Percentiles rank a stretch among this genome's conserved stretches.
These are phyloP conservation scores for Pseudohalonectria lignicola DNA, from an alignment of 2,329 filamentous ascomycete species.

Conservation along the genomic window DNA sequence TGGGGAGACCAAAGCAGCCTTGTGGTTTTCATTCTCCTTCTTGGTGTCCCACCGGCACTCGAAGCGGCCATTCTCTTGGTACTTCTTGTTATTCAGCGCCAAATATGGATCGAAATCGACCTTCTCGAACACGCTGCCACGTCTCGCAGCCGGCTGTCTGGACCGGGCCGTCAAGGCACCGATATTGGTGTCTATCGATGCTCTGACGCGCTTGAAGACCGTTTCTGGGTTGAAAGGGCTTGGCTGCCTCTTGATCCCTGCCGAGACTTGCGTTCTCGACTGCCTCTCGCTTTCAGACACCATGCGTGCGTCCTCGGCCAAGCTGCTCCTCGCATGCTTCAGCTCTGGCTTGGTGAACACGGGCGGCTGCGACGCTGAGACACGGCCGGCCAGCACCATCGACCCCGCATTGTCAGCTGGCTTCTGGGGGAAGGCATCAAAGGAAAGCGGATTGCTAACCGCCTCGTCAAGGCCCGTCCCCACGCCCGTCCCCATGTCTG, in stretches of 20 bases:
- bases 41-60: constrained; percentile 26
- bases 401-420: constrained; percentile 2
- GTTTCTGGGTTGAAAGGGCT: constrained; percentile 48
- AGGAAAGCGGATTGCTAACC: not conserved
- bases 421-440: not conserved
- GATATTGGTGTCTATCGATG: constrained; percentile 30
- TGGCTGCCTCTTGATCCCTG: constrained; percentile 33
- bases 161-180: too few relatives aligned
- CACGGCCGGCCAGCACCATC: too few relatives aligned
- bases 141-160: too few relatives aligned
- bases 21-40: constrained; percentile 16
- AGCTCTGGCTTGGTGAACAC: constrained; percentile 50
- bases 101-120: constrained; percentile 42
- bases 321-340: constrained; percentile 43
- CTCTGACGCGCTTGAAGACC: constrained; percentile 46
- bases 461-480: not conserved
- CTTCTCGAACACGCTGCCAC: constrained; percentile 40
- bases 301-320: constrained; percentile 27
- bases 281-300: not conserved
- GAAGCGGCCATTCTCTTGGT: constrained; percentile 44
- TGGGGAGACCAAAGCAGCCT: too few relatives aligned
- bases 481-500: not conserved
- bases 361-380: constrained; percentile 12
- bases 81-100: constrained; percentile 45
- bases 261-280: constrained; percentile 2